phyloP scores from a whole-genome alignment of 805 yeast genomes.

The Ogataea nakhonphanomensis region DNA sequence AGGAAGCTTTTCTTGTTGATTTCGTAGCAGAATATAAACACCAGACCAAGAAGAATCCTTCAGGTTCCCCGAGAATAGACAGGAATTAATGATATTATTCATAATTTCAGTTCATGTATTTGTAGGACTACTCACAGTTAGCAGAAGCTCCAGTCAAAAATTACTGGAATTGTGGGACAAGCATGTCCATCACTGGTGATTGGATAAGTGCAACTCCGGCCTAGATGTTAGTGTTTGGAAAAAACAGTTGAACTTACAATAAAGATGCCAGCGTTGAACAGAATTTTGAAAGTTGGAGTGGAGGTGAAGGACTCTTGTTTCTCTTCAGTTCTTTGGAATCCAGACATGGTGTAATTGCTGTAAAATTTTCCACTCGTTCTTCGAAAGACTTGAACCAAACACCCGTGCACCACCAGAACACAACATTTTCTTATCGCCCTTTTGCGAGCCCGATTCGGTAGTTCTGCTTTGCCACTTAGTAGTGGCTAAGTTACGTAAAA shows the following conservation, averaged over 20 bases:
- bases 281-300: slow-evolving; percentile 63
- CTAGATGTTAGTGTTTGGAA: slow-evolving; percentile 22
- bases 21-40: too few species aligned
- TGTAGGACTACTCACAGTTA: slow-evolving; percentile 5
- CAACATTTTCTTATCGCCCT: slow-evolving; percentile 4
- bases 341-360: slow-evolving; percentile 27
- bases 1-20: too few species aligned
- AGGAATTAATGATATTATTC: too few species aligned
- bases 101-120: not conserved
- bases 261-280: slow-evolving; percentile 61
- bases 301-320: slow-evolving; percentile 48
- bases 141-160: not conserved
- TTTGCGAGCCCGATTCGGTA: slow-evolving; percentile 2
- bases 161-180: slow-evolving; percentile 61
- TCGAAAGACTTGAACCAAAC: not conserved
- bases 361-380: slow-evolving; percentile 5
- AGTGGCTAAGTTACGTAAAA: slow-evolving; percentile 11
- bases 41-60: too few species aligned
- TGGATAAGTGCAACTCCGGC: slow-evolving; percentile 76
- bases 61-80: too few species aligned
- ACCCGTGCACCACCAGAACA: slow-evolving; percentile 6
- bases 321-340: slow-evolving; percentile 26
- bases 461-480: slow-evolving; percentile 7
- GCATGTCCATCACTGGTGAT: slow-evolving; percentile 75
- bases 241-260: slow-evolving; percentile 33